Conservation (phyloP, 192 early-diverging fungal species). For the Backusella sp. region DNA sequence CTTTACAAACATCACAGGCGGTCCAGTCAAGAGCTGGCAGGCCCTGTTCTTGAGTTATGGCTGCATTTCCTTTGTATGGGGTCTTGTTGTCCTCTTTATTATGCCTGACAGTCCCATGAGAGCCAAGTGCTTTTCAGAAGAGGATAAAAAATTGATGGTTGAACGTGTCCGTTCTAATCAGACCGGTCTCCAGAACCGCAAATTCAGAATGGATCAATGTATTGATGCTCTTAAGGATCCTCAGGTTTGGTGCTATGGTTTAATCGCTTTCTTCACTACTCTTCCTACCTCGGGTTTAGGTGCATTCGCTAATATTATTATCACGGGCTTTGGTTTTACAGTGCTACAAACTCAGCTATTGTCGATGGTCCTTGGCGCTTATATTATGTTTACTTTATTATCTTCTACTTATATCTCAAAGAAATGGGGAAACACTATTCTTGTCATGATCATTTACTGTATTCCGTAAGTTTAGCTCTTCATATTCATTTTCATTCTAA, state of each 20-base stretch:
- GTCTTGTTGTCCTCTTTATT: neutral
- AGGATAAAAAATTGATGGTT: constrained; percentile 23
- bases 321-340: constrained; percentile 19
- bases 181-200: constrained; percentile 16
- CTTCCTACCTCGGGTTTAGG: constrained; percentile 19
- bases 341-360: constrained; percentile 23
- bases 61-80: constrained; percentile 5
- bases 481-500: neutral
- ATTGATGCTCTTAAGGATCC: constrained; percentile 14
- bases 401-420: constrained; percentile 16
- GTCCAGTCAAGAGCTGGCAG: constrained; percentile 22
- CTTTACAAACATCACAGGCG: constrained; percentile 20
- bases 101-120: constrained; percentile 26
- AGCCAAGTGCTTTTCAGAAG: constrained; percentile 25
- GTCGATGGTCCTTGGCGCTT: constrained; percentile 18
- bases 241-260: constrained; percentile 13
- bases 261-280: constrained; percentile 19
- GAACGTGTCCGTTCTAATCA: constrained; percentile 21
- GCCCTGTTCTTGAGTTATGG: constrained; percentile 23
- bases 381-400: constrained; percentile 16
- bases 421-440: constrained; percentile 5
- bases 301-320: constrained; percentile 22
- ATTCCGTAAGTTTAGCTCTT: constrained; percentile 14
- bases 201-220: constrained; percentile 18
- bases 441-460: constrained; percentile 19